Evolutionary conservation across 2,329 filamentous ascomycete species (phyloP), one percentile per base, ranked within the genome.

Genomic region (Zymoseptoria crescenta): DNA sequence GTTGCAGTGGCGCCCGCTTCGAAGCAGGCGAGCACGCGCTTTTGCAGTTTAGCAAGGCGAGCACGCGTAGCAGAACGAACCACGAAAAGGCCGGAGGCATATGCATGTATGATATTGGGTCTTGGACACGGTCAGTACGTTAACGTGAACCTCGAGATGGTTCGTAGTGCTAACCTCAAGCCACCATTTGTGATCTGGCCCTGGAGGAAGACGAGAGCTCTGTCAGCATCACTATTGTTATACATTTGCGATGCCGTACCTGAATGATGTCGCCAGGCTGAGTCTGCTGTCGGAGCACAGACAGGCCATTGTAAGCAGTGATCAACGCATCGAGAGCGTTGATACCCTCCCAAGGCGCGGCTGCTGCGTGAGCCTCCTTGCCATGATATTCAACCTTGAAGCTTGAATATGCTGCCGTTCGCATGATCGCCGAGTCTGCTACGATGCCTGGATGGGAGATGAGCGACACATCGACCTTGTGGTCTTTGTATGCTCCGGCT

Each of bases 361-460:
- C 73, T 8, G 74, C 72, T 2, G 74, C 74, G 55, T 74, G 72
- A 10, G 72, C 70, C 59, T 70, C 72, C 59, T 68, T 69, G 45
- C 72, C 72, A 75, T 76, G 75, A 62, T 82, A 85, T 16, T 79
- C 78, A 0, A 80, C 80, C 20, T 75, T 75, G 62, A 83, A 76
- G 49, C 74, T 72, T 4, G 72, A 66, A 63, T 79, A 83, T 4
- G 81, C 81, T 3, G 79, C 77, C 0, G 81, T 84, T 1, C 78
- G 75, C 59, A 81, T 78, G 4, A 82, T 72, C 0, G 80, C 78
- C 9, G 73, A 74, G 58, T 82, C 77, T 4, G 70, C 62, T 8
- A 58, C 58, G 19, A 70, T 71, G 8, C 71, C 70, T 3, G 74
- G 74, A 58, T 76, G 74, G 2, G 73, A 68, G 48, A 73, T 71